These are phyloP conservation scores for Phytophthora crassamura DNA, from an alignment of 352 stramenopile genomes.

Conservation along the genomic window DNA sequence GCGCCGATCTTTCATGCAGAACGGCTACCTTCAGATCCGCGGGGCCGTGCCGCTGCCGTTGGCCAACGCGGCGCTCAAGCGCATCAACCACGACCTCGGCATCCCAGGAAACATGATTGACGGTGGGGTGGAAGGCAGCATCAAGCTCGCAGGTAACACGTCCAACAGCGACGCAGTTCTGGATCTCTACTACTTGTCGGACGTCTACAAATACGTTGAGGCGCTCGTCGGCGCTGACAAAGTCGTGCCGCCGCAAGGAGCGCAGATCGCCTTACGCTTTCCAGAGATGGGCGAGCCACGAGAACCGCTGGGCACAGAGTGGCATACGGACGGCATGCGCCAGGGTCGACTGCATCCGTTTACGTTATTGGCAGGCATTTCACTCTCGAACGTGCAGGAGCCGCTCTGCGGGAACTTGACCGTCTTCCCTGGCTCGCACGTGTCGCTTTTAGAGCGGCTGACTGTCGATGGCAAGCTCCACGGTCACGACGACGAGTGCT, in stretches of 20 bases:
- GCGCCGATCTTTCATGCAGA: slow-evolving; percentile 66
- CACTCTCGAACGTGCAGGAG: slow-evolving; percentile 72
- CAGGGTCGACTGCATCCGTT: slow-evolving; percentile 79
- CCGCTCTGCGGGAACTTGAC: slow-evolving; percentile 75
- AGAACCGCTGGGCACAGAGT: slow-evolving; percentile 73
- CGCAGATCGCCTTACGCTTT: slow-evolving; percentile 79
- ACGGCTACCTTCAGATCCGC: slow-evolving; percentile 78
- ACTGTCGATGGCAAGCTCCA: slow-evolving; percentile 58
- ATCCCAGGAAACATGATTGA: slow-evolving; percentile 74
- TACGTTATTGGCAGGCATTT: slow-evolving; percentile 66
- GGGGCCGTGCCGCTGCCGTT: slow-evolving; percentile 62
- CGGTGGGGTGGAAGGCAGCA: slow-evolving; percentile 72
- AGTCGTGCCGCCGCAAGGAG: slow-evolving; percentile 56
- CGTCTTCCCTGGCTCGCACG: slow-evolving; percentile 75
- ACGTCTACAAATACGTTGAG: slow-evolving; percentile 66
- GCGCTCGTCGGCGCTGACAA: slow-evolving; percentile 58
- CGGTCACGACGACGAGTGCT: slow-evolving; percentile 67
- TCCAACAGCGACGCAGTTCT: slow-evolving; percentile 75
- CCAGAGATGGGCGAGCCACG: slow-evolving; percentile 68
- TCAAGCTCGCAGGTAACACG: slow-evolving; percentile 73
- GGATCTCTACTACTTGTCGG: slow-evolving; percentile 60
- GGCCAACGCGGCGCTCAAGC: slow-evolving; percentile 59
- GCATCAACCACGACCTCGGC: slow-evolving; percentile 83
- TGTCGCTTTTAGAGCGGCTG: slow-evolving; percentile 54
- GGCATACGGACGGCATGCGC: slow-evolving; percentile 86